A percentile compares a stretch with the other conserved stretches of the same genome.
Conservation (phyloP, 2,329 filamentous ascomycete species). For the Sclerotinia borealis region DNA sequence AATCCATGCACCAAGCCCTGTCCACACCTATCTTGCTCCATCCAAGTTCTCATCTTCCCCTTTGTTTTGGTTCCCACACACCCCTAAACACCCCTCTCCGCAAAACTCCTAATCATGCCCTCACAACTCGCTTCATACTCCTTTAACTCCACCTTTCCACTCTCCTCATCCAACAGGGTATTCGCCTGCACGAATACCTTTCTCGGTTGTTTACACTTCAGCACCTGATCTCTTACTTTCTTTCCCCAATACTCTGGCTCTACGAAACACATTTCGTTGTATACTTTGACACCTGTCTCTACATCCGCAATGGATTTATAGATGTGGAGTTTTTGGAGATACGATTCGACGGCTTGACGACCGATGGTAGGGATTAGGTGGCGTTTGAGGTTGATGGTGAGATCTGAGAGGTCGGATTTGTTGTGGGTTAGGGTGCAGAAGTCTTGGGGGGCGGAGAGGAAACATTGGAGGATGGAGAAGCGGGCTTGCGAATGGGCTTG, state of each 20-base stretch:
- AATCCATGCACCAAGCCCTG: background rate
- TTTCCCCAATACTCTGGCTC: slow-evolving; percentile 77
- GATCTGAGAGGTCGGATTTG: slow-evolving; percentile 64
- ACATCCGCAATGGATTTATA: slow-evolving; percentile 90
- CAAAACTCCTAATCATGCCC: slow-evolving; percentile 81
- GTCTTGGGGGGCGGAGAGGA: slow-evolving; percentile 77
- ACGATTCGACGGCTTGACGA: slow-evolving; percentile 73
- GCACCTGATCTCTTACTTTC: slow-evolving; percentile 68
- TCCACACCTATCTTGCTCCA: no score
- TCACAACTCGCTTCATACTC: slow-evolving; percentile 79
- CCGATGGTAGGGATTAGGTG: slow-evolving; percentile 81
- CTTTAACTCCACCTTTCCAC: slow-evolving; percentile 67
- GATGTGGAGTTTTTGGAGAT: slow-evolving; percentile 85
- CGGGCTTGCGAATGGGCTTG: slow-evolving; percentile 89
- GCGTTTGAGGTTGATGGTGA: slow-evolving; percentile 77
- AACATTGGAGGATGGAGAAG: slow-evolving; percentile 79
- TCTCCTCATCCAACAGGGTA: slow-evolving; percentile 63
- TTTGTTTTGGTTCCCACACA: slow-evolving; percentile 6
- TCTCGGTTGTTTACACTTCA: slow-evolving; percentile 72
- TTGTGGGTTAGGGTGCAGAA: slow-evolving; percentile 78
- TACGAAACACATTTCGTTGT: slow-evolving; percentile 76
- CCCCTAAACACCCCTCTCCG: slow-evolving; percentile 43
- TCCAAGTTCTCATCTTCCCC: background rate
- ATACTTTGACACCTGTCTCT: slow-evolving; percentile 69
- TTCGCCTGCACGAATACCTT: slow-evolving; percentile 95